Evolutionary conservation across 371 early-diverging fungal genomes (phyloP).

Genomic region (Batrachochytrium dendrobatidis): DNA sequence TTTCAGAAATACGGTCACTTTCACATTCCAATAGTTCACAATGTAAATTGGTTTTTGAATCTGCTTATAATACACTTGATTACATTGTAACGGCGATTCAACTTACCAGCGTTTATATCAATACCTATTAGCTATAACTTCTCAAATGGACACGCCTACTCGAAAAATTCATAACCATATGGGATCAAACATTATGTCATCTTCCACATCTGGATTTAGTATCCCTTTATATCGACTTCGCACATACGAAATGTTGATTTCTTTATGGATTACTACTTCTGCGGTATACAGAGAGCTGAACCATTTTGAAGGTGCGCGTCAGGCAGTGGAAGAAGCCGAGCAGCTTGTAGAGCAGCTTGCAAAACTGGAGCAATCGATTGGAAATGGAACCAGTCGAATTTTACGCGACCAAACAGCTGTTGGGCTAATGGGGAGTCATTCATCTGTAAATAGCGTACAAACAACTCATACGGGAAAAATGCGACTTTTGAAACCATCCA

Average conservation of each 20-base stretch:
- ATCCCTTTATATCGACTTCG: constrained; percentile 21
- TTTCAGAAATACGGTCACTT: too few species aligned
- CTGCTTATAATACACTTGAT: too few species aligned
- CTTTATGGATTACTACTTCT: constrained; percentile 32
- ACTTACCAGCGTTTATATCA: too few species aligned
- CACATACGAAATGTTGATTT: constrained; percentile 29
- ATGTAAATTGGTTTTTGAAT: too few species aligned
- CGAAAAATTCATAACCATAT: too few species aligned
- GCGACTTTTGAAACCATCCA: background rate
- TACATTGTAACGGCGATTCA: too few species aligned
- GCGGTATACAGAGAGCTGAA: constrained; percentile 27
- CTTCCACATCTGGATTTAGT: too few species aligned
- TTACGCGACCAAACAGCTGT: constrained; percentile 11
- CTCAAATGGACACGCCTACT: too few species aligned
- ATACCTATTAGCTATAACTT: too few species aligned
- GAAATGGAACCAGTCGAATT: constrained; percentile 11
- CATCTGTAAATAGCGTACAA: background rate
- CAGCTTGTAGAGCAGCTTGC: constrained; percentile 24
- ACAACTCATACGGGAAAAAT: background rate
- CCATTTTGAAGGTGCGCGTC: constrained; percentile 23
- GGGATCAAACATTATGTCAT: too few species aligned
- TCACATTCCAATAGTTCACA: too few species aligned
- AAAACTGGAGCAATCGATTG: constrained; percentile 19
- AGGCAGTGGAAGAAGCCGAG: constrained; percentile 34
- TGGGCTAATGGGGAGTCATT: background rate